phyloP scores from a whole-genome alignment of 2,329 filamentous ascomycete genomes.

The Hymenoscyphus repandus region DNA sequence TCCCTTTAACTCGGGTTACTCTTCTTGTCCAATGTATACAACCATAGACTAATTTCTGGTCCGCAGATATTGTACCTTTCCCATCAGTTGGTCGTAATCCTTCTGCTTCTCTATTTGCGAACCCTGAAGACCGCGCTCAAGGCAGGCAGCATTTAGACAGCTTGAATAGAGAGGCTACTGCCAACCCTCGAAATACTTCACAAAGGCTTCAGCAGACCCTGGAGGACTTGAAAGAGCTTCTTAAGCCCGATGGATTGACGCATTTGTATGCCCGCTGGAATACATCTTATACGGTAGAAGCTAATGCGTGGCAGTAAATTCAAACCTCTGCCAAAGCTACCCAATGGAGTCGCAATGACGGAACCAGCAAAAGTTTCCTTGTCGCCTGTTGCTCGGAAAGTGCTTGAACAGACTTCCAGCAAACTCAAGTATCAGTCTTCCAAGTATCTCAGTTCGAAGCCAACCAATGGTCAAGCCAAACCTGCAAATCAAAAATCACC shows the following conservation, averaged over 20 bases:
- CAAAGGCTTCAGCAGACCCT: slow-evolving; percentile 66
- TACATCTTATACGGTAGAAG: slow-evolving; percentile 14
- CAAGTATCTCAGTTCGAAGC: slow-evolving; percentile 11
- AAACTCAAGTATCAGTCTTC: slow-evolving; percentile 25
- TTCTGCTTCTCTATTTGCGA: slow-evolving; percentile 47
- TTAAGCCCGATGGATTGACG: slow-evolving; percentile 66
- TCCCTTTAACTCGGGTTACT: slow-evolving; percentile 68
- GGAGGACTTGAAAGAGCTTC: slow-evolving; percentile 67
- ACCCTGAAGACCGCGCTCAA: slow-evolving; percentile 46
- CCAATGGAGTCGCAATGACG: slow-evolving; percentile 7
- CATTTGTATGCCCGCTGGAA: slow-evolving; percentile 38
- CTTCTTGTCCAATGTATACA: slow-evolving; percentile 2
- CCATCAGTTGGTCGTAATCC: slow-evolving; percentile 51
- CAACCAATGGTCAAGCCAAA: slow-evolving; percentile 5
- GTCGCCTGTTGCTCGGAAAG: slow-evolving; percentile 29
- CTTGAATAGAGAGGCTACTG: slow-evolving; percentile 65
- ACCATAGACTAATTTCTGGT: slow-evolving; percentile 17
- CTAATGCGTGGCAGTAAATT: slow-evolving; percentile 46
- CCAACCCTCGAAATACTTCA: slow-evolving; percentile 48
- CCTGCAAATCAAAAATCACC: background rate
- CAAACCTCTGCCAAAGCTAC: slow-evolving; percentile 40
- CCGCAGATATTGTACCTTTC: slow-evolving; percentile 59
- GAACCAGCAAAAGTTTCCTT: slow-evolving; percentile 20
- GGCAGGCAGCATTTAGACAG: slow-evolving; percentile 53
- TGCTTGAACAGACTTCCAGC: slow-evolving; percentile 28